These are phyloP conservation scores for Balakata baccata DNA, from an alignment of 345 rosid genomes.

Conservation along the genomic window DNA sequence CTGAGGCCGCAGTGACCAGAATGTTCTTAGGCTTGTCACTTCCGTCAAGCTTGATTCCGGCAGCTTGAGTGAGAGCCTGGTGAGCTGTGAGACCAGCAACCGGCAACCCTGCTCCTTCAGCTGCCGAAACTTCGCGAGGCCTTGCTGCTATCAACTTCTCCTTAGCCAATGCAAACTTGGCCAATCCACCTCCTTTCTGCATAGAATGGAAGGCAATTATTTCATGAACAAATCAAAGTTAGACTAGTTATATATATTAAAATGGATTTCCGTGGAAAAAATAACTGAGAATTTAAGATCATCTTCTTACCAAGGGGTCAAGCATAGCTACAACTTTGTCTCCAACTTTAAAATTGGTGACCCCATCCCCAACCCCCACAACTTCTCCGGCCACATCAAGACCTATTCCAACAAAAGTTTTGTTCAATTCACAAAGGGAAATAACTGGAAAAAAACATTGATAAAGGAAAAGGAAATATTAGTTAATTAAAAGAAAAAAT, in stretches of 20 bases:
- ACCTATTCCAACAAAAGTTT: slow-evolving; percentile 10
- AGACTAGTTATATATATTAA: not conserved
- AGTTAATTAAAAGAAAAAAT: too few species aligned
- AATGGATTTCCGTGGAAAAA: not conserved
- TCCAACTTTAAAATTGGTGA: slow-evolving; percentile 30
- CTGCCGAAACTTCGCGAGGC: slow-evolving; percentile 27
- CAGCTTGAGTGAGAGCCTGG: slow-evolving; percentile 23
- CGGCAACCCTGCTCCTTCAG: slow-evolving; percentile 20
- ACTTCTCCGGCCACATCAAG: slow-evolving; percentile 44
- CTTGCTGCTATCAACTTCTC: slow-evolving; percentile 12
- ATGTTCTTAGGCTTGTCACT: slow-evolving; percentile 21
- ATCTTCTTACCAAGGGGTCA: slow-evolving; percentile 15
- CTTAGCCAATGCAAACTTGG: slow-evolving; percentile 24
- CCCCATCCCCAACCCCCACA: slow-evolving; percentile 33
- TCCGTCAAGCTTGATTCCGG: slow-evolving; percentile 21
- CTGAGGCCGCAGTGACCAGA: slow-evolving; percentile 30
- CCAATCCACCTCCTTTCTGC: slow-evolving; percentile 11
- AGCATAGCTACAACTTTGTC: slow-evolving; percentile 39
- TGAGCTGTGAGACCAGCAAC: slow-evolving; percentile 24
- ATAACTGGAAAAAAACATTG: not conserved
- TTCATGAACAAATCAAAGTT: not conserved
- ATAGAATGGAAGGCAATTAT: not conserved
- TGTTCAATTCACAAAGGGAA: not conserved
- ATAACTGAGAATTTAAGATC: not conserved
- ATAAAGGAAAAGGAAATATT: not conserved